Percentiles rank a stretch among this genome's conserved stretches.
phyloP scores from a whole-genome alignment of 2,329 filamentous ascomycete species.

The Aspergillus texensis region DNA sequence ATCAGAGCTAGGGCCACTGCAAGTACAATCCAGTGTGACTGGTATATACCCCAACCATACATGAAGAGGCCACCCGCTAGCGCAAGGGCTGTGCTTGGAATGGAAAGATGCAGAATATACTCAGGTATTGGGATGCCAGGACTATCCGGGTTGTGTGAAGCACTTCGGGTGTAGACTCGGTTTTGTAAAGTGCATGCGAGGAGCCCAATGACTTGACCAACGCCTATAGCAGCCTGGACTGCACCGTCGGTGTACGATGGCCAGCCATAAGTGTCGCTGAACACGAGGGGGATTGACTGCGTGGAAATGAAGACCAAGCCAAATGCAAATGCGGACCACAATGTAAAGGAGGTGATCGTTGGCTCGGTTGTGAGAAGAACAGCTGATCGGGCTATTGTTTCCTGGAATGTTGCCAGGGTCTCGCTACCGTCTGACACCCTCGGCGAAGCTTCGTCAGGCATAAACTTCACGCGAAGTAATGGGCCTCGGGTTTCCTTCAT shows the following conservation, averaged over 20 bases:
- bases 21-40: conserved; percentile 40
- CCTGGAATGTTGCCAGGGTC: conserved; percentile 1
- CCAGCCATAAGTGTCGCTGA: conserved; percentile 36
- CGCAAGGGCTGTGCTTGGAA: conserved; percentile 37
- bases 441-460: neutral
- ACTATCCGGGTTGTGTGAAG: conserved; percentile 40
- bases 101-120: conserved; percentile 46
- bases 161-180: conserved; percentile 31
- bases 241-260: conserved; percentile 37
- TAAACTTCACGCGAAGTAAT: conserved; percentile 21
- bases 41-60: conserved; percentile 40
- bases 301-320: conserved; percentile 50
- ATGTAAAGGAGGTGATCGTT: conserved; percentile 45
- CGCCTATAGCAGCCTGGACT: conserved; percentile 45
- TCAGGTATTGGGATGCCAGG: conserved; percentile 48
- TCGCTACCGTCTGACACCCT: neutral
- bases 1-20: conserved; percentile 39
- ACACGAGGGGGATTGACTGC: conserved; percentile 46
- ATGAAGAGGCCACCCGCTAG: conserved; percentile 41
- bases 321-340: conserved; percentile 50
- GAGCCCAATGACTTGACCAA: conserved; percentile 46
- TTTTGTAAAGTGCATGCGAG: conserved; percentile 29
- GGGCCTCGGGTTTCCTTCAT: conserved; percentile 46
- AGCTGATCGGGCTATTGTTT: conserved; percentile 40
- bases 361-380: conserved; percentile 46